Evolutionary conservation across 257 asterid genomes (phyloP), one percentile per base, ranked within the genome.

Genomic region (Jacaranda mimosifolia): DNA sequence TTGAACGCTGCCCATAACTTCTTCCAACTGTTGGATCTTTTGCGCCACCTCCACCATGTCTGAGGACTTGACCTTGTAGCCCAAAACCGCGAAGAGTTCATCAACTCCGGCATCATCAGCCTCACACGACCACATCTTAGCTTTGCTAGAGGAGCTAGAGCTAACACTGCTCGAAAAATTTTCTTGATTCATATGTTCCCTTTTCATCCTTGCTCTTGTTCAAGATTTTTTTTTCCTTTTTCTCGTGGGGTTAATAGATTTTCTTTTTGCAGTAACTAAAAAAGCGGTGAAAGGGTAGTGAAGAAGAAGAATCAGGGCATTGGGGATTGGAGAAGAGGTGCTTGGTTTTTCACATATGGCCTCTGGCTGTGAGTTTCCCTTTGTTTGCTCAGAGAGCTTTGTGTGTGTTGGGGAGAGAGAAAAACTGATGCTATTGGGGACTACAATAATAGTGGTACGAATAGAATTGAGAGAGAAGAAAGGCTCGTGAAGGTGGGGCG

Each of bases 31-130:
- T 19, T 87, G 83, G 36, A 89, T 88, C 75, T 88, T 86, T 8
- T 72, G 89, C n/a, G 94, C 92, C 6, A 89, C 91, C 32, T 80
- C 83, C 0, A 84, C 89, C 92, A 89, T 84, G 76, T 87, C 90
- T 0, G 96, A 86, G 0, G 89, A 48, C 64, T 79, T 82, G 12
- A 89, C 87, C 19, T 80, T 83, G 83, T 90, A 90, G 0, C 96
- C 96, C 56, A 89, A 35, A 12, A 69, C 88, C 32, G 91, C 91
- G 68, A 90, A 78, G 15, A 88, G 89, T 58, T 88, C 92, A 68
- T 90, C 96, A 12, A 73, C 80, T 4, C 85, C 88, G 13, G 78
- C 88, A 36, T 77, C 92, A 15, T 74, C 67, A 3, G 58, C 12
- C 38, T 49, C 71, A 66, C 86, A 62, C n/a, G 51, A 18, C 87